These are phyloP conservation scores for Aegle marmelos DNA, from an alignment of 345 rosid genomes.

Conservation along the genomic window DNA sequence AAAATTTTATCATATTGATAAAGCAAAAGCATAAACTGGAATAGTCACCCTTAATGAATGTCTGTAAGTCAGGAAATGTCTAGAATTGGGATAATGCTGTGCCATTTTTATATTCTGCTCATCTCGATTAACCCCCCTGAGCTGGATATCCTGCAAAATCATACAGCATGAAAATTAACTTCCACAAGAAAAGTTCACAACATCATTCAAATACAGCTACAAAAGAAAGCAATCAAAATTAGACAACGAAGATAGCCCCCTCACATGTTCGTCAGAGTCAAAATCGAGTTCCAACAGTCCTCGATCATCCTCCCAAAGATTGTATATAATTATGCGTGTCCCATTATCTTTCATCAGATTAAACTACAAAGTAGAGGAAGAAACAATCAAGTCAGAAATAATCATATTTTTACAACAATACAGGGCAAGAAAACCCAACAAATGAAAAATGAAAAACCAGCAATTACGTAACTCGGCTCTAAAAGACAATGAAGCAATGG, in stretches of 20 bases:
- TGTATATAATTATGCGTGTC: conserved; percentile 79
- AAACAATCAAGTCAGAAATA: conserved; percentile 4
- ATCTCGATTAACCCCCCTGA: conserved; percentile 93
- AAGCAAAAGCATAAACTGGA: background rate
- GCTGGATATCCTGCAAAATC: conserved; percentile 83
- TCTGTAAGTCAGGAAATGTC: conserved; percentile 77
- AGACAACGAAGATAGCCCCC: conserved; percentile 18
- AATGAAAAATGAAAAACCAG: conserved; percentile 8
- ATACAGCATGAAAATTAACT: conserved; percentile 7
- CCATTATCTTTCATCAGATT: conserved; percentile 70
- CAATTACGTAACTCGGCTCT: background rate
- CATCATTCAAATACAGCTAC: background rate
- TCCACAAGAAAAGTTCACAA: background rate
- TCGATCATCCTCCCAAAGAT: conserved; percentile 95
- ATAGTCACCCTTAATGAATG: conserved; percentile 84
- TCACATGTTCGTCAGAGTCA: conserved; percentile 64
- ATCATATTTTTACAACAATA: background rate
- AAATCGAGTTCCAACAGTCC: conserved; percentile 86
- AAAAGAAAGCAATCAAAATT: conserved; percentile 3
- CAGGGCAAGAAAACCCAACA: background rate
- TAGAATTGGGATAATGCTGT: conserved; percentile 64
- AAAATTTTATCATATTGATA: background rate
- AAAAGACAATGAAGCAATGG: background rate
- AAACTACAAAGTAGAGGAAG: conserved; percentile 47
- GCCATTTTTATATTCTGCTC: conserved; percentile 94